Evolutionary conservation across 495 filamentous ascomycete genomes (phyloP).

Genomic region (Cladorrhinum samala): DNA sequence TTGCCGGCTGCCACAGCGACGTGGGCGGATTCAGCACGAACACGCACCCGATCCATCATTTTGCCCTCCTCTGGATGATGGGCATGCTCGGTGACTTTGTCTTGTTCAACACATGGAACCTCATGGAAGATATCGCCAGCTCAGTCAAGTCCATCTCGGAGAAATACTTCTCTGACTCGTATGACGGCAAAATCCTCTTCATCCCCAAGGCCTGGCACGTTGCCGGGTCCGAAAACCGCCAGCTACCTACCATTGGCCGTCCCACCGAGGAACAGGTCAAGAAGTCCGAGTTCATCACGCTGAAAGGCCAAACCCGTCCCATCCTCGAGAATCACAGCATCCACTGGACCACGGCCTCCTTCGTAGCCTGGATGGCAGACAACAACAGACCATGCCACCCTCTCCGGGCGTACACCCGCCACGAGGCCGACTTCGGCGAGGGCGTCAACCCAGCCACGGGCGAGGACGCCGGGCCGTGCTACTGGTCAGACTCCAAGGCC

Average conservation of each 20-base stretch:
- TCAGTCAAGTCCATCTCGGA: not conserved
- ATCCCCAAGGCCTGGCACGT: not conserved
- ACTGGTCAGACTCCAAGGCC: not conserved
- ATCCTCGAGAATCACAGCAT: not conserved
- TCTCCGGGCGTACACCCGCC: not conserved
- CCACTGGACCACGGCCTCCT: not conserved
- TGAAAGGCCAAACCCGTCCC: not conserved
- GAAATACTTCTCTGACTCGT: not conserved
- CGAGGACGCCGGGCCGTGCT: no score
- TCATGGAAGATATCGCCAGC: not conserved
- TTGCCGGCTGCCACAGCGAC: not conserved
- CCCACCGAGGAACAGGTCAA: not conserved
- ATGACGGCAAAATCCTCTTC: not conserved
- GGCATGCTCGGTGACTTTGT: not conserved
- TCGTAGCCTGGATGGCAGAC: not conserved
- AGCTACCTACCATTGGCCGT: not conserved
- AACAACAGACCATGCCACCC: not conserved
- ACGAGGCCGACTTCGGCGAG: not conserved
- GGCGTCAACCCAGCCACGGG: no score
- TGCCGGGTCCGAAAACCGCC: not conserved
- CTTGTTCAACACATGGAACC: not conserved
- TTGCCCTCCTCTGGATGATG: not conserved
- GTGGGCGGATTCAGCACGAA: not conserved
- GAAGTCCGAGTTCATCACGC: not conserved
- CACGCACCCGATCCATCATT: not conserved